phyloP scores from a whole-genome alignment of 1,139 yeast genomes.

The Hansenula sp. region DNA sequence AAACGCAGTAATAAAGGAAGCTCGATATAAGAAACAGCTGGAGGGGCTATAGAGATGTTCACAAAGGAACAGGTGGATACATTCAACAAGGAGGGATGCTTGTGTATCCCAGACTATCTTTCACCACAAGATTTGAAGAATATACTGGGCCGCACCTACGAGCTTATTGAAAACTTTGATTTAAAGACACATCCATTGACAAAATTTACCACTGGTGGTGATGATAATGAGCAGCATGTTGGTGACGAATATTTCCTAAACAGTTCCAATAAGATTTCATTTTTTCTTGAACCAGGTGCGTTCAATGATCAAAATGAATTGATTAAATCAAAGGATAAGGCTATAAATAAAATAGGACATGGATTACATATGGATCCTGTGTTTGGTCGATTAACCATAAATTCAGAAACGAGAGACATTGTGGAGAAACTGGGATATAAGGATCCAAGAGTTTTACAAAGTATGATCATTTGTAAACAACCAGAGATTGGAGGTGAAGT shows the following conservation, averaged over 20 bases:
- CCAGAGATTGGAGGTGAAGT: conserved; percentile 74
- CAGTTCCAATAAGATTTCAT: conserved; percentile 66
- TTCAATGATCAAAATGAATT: conserved; percentile 43
- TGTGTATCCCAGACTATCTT: conserved; percentile 58
- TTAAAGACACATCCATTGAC: conserved; percentile 64
- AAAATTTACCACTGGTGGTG: conserved; percentile 57
- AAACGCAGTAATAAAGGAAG: no score
- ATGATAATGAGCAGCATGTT: conserved; percentile 50
- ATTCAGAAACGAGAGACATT: conserved; percentile 44
- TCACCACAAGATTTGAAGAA: conserved; percentile 33
- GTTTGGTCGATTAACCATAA: conserved; percentile 50
- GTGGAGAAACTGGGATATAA: conserved; percentile 48
- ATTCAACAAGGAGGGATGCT: conserved; percentile 57
- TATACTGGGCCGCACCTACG: conserved; percentile 41
- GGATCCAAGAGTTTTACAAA: conserved; percentile 73
- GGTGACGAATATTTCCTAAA: conserved; percentile 73
- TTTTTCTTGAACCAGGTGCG: conserved; percentile 72
- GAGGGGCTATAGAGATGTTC: no score
- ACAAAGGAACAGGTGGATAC: conserved; percentile 36
- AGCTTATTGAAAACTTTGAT: conserved; percentile 47
- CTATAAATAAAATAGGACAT: conserved; percentile 80
- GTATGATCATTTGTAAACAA: conserved; percentile 79
- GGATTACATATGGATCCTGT: conserved; percentile 55
- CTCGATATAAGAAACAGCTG: no score
- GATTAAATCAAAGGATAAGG: conserved; percentile 46